A percentile compares a stretch with the other conserved stretches of the same genome.
Conservation (phyloP, 768 basidiomycete species). For the Russula ochroleuca region DNA sequence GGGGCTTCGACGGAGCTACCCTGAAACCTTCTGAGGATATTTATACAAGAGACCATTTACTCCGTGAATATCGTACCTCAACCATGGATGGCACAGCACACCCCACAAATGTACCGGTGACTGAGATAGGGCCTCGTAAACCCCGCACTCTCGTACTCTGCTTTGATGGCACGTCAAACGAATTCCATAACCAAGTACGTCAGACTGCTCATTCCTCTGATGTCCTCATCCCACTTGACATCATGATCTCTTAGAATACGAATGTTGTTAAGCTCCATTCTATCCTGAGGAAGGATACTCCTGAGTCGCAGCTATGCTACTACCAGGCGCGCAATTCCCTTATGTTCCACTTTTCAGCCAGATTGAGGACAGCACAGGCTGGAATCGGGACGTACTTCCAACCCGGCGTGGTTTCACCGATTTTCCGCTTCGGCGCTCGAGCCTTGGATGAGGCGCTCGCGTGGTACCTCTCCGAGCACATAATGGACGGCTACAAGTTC, state of each 20-base stretch:
- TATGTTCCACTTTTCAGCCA: too few relatives aligned
- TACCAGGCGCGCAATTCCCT: slow-evolving; percentile 9
- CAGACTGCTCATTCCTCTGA: background rate
- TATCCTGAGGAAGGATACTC: slow-evolving; percentile 54
- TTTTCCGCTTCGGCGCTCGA: slow-evolving; percentile 7
- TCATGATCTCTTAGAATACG: slow-evolving; percentile 44
- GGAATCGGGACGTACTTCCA: slow-evolving; percentile 17
- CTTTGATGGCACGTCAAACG: slow-evolving; percentile 63
- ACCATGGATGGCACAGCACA: background rate
- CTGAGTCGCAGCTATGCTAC: slow-evolving; percentile 28
- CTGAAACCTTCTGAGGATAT: too few relatives aligned
- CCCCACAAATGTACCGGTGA: background rate
- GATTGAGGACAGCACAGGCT: slow-evolving; percentile 1
- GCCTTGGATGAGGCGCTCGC: slow-evolving; percentile 14
- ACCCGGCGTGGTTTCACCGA: slow-evolving; percentile 14
- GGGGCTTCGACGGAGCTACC: too few relatives aligned
- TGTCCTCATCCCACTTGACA: background rate
- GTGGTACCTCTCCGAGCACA: slow-evolving; percentile 17
- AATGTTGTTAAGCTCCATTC: slow-evolving; percentile 69
- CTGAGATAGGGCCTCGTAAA: background rate
- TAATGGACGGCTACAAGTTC: slow-evolving; percentile 66
- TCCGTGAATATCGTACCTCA: too few relatives aligned
- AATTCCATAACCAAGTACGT: slow-evolving; percentile 33
- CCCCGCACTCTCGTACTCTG: slow-evolving; percentile 55
- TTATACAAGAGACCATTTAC: too few relatives aligned